A percentile compares a stretch with the other conserved stretches of the same genome.
Evolutionary conservation across 352 stramenopile genomes (phyloP).

Genomic region (Pythium vanterpoolii): DNA sequence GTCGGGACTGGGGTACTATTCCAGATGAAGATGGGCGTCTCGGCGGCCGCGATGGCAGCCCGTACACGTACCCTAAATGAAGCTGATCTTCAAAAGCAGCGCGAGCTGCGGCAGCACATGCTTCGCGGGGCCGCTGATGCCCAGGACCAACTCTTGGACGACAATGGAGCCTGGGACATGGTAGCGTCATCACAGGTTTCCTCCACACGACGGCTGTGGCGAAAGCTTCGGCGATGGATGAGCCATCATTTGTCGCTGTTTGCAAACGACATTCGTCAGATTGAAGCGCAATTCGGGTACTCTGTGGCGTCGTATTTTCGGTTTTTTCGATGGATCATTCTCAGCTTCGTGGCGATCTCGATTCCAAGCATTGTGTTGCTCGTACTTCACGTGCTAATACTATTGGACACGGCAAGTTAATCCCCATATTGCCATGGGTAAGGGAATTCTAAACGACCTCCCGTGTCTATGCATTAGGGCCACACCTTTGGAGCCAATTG

Average conservation of each 20-base stretch:
- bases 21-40: constrained; percentile 22
- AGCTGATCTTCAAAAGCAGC: constrained; percentile 35
- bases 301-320: constrained; percentile 80
- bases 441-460: background rate
- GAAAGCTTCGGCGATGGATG: constrained; percentile 33
- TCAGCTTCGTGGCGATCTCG: constrained; percentile 59
- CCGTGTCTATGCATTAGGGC: background rate
- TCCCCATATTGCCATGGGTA: background rate
- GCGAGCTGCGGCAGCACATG: constrained; percentile 52
- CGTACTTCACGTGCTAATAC: constrained; percentile 44
- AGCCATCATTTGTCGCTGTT: constrained; percentile 44
- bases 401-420: constrained; percentile 25
- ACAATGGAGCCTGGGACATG: background rate
- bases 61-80: constrained; percentile 28
- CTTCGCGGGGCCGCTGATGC: constrained; percentile 51
- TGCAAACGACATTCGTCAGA: constrained; percentile 58
- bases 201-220: constrained; percentile 29
- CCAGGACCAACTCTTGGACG: constrained; percentile 49
- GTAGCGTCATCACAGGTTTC: background rate
- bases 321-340: constrained; percentile 79
- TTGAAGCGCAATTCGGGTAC: constrained; percentile 77
- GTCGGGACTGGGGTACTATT: constrained; percentile 24
- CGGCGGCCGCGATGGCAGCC: constrained; percentile 15
- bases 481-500: constrained; percentile 15
- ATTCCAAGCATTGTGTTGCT: constrained; percentile 50